A percentile compares a stretch with the other conserved stretches of the same genome.
Evolutionary conservation across 495 filamentous ascomycete genomes (phyloP).

Genomic region (Elasticomyces elasticus): DNA sequence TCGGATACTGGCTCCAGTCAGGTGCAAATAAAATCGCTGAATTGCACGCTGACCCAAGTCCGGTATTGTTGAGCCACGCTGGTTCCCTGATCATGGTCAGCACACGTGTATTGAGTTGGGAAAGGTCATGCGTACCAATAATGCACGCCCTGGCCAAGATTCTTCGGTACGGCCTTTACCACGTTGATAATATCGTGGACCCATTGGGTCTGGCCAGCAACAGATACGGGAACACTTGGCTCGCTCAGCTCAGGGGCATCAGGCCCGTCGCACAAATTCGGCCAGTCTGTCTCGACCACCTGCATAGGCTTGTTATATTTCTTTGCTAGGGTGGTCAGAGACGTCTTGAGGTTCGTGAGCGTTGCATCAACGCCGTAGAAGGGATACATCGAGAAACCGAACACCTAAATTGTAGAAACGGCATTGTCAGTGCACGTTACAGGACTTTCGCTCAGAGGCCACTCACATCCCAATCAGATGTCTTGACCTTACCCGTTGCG

Average conservation of each 20-base stretch:
- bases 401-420: constrained; percentile 19
- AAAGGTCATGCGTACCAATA: too few relatives aligned
- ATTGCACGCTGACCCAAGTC: constrained; percentile 30
- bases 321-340: constrained; percentile 30
- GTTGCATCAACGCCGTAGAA: constrained; percentile 39
- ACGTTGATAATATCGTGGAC: constrained; percentile 29
- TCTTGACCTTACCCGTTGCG: constrained; percentile 27
- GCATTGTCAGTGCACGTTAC: too few relatives aligned
- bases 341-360: constrained; percentile 28
- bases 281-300: constrained; percentile 41
- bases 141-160: constrained; percentile 34
- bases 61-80: constrained; percentile 35
- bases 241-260: constrained; percentile 29
- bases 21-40: constrained; percentile 30
- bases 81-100: constrained; percentile 36
- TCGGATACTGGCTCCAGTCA: constrained; percentile 29
- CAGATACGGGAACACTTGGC: constrained; percentile 32
- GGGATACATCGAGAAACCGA: constrained; percentile 39
- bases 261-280: constrained; percentile 32
- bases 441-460: neutral
- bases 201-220: constrained; percentile 35
- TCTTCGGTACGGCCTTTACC: constrained; percentile 27
- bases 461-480: constrained; percentile 30
- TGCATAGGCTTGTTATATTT: constrained; percentile 38
- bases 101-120: too few relatives aligned